Evolutionary conservation across 106 monocot species (phyloP), one percentile per base, ranked within the genome.

Genomic region (Dactylorhiza incarnata): DNA sequence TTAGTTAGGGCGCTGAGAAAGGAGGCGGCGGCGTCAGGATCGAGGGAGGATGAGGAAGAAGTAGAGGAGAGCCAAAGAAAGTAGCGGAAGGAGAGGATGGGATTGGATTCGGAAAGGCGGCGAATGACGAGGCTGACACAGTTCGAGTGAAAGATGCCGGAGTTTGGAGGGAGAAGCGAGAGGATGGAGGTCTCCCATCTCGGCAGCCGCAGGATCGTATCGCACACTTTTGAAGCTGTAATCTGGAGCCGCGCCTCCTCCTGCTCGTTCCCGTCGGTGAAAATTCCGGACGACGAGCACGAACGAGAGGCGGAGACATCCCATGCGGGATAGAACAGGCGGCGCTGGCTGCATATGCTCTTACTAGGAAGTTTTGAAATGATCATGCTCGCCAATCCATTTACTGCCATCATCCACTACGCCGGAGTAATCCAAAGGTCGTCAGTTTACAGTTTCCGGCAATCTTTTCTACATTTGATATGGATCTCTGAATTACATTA

Each of bases 171-270:
- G 83, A 83, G 45, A 15, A 29, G 75, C 19, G 88, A 80, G 25
- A 78, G 80, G 54, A 87, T 72, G 49, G 49, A 51, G 17, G 68
- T 11, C 55, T 91, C 88, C 75, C 76, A 91, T 26, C 77, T 73
- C 5, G 90, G 85, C 16, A 47, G 51, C 45, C 69, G 37, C 5
- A 81, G 70, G 81, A 88, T 79, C 11, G 73, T 45, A n/a, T 78
- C 66, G 74, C 48, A 48, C 15, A 86, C 74, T 17, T 19, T 43
- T 8, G 48, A 58, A 24, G 86, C 82, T 1, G 77, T 76, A 16
- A 22, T 23, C 48, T 49, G 72, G 22, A 72, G 47, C 20, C 74
- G 69, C 0, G 49, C 20, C 43, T 47, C 25, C 5, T 49, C 8
- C 65, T 4, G 9, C 1, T 72, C 50, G 44, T 50, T 47, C 9